phyloP scores from a whole-genome alignment of 2,329 filamentous ascomycete species.

The Nothomitra cinnamomea region DNA sequence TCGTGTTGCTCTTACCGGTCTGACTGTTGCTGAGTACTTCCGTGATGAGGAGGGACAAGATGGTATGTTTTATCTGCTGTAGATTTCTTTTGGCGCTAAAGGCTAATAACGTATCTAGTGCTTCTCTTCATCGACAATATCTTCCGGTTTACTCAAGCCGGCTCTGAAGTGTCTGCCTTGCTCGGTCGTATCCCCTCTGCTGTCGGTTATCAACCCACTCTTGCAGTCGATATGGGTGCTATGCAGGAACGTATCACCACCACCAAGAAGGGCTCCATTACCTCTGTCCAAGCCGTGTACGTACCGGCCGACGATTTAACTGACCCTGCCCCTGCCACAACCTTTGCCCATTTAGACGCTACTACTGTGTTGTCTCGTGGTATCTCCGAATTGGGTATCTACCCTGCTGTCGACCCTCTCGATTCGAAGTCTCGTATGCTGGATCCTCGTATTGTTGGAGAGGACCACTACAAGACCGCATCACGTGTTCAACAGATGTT shows the following conservation, averaged over 20 bases:
- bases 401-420: slow-evolving; percentile 98
- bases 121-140: slow-evolving; percentile 99
- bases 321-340: slow-evolving; percentile 97
- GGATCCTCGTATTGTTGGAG: slow-evolving; percentile 93
- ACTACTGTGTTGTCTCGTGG: slow-evolving; percentile 99
- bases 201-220: slow-evolving; percentile 98
- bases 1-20: slow-evolving; percentile 94
- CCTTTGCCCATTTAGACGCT: slow-evolving; percentile 99
- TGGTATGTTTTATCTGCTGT: slow-evolving; percentile 37
- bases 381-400: slow-evolving; percentile 99
- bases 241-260: slow-evolving; percentile 99
- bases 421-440: slow-evolving; percentile 99
- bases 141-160: slow-evolving; percentile 98
- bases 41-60: slow-evolving; percentile 69
- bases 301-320: slow-evolving; percentile 99
- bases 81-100: neutral
- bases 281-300: slow-evolving; percentile 99
- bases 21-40: slow-evolving; percentile 73
- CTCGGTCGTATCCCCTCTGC: slow-evolving; percentile 99
- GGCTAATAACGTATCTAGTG: slow-evolving; percentile 37
- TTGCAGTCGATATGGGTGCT: slow-evolving; percentile 95
- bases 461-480: slow-evolving; percentile 94
- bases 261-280: slow-evolving; percentile 98
- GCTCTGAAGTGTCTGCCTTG: slow-evolving; percentile 99
- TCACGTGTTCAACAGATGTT: slow-evolving; percentile 96